Conservation (phyloP, 2,329 filamentous ascomycete genomes). For the Colletotrichum chlorophyti region DNA sequence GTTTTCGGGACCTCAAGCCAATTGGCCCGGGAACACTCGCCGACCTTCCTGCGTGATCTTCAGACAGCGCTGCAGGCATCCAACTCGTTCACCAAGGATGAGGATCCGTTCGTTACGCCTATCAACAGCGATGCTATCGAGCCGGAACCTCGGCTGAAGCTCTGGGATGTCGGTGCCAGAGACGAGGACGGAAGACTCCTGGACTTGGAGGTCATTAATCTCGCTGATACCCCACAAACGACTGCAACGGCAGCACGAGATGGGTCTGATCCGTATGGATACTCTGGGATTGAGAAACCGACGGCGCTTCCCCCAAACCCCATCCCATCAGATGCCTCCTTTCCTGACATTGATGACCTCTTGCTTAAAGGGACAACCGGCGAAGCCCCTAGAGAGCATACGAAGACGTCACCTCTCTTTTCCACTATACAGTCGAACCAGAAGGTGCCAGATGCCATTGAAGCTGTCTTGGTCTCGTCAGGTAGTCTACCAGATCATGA, state of each 20-base stretch:
- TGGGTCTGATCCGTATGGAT: constrained; percentile 47
- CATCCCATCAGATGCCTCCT: constrained; percentile 15
- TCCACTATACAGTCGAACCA: not conserved
- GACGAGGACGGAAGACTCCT: constrained; percentile 70
- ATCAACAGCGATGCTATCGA: constrained; percentile 48
- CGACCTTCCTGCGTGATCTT: constrained; percentile 67
- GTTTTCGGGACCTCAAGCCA: constrained; percentile 90
- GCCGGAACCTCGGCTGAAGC: constrained; percentile 42
- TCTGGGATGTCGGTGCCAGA: constrained; percentile 77
- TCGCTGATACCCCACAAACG: constrained; percentile 52
- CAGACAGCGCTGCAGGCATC: constrained; percentile 68
- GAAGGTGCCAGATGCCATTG: too few species aligned
- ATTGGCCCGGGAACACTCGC: constrained; percentile 75
- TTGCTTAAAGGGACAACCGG: not conserved
- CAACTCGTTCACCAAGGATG: constrained; percentile 45
- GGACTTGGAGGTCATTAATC: constrained; percentile 66
- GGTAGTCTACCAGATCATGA: not conserved
- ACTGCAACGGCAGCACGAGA: constrained; percentile 33
- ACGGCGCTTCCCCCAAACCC: not conserved
- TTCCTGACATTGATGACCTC: constrained; percentile 23
- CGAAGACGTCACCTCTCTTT: not conserved
- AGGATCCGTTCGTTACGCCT: constrained; percentile 47
- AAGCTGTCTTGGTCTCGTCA: not conserved
- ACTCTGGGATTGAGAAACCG: constrained; percentile 25
- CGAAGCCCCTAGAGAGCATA: not conserved